These are phyloP conservation scores for Verruconis gallopava DNA, from an alignment of 2,329 filamentous ascomycete genomes.

Conservation along the genomic window DNA sequence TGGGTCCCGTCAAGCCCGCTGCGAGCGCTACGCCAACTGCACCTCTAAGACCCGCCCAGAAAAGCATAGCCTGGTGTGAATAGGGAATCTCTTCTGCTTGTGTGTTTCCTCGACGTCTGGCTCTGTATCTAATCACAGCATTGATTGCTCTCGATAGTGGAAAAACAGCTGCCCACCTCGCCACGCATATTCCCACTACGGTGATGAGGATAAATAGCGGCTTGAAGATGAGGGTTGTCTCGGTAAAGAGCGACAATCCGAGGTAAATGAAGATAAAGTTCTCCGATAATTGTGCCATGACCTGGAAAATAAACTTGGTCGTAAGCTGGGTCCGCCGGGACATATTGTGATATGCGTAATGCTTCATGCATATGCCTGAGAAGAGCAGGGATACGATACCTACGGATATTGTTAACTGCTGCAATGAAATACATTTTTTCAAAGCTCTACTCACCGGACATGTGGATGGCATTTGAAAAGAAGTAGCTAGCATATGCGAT, in stretches of 20 bases:
- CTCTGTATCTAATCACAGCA: conserved; percentile 79
- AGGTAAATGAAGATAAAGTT: conserved; percentile 99
- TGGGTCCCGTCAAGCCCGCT: conserved; percentile 71
- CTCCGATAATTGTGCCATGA: conserved; percentile 87
- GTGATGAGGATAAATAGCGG: conserved; percentile 91
- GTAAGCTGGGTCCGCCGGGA: conserved; percentile 92
- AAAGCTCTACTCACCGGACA: conserved; percentile 79
- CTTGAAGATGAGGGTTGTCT: conserved; percentile 77
- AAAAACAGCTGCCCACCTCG: conserved; percentile 89
- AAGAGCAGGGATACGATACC: conserved; percentile 94
- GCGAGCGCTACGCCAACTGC: conserved; percentile 92
- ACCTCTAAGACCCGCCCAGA: conserved; percentile 91
- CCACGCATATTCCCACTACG: conserved; percentile 79
- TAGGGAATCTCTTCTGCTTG: conserved; percentile 80
- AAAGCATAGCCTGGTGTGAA: conserved; percentile 98
- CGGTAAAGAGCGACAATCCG: conserved; percentile 86
- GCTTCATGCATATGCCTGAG: conserved; percentile 95
- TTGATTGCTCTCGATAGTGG: conserved; percentile 84
- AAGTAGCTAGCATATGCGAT: conserved; percentile 97
- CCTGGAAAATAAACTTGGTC: conserved; percentile 94
- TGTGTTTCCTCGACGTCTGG: conserved; percentile 53
- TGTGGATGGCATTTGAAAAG: conserved; percentile 87
- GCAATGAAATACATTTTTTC: background rate
- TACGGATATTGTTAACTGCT: conserved; percentile 31
- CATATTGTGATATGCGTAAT: conserved; percentile 99